A percentile compares a stretch with the other conserved stretches of the same genome.
Conservation (phyloP, 805 yeast genomes). For the Priceomyces melissophilus region DNA sequence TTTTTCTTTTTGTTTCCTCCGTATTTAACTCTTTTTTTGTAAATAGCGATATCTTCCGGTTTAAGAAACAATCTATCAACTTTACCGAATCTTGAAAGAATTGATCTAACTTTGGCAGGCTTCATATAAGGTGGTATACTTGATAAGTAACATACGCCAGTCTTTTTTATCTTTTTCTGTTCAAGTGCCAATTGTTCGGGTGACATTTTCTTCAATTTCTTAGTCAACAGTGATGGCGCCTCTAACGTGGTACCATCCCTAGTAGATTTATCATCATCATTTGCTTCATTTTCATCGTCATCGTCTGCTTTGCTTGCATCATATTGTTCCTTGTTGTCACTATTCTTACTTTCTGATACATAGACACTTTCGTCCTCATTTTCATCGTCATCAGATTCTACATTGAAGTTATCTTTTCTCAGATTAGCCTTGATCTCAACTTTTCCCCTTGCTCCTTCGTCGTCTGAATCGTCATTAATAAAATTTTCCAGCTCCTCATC, state of each 20-base stretch:
- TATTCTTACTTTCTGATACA: conserved; percentile 17
- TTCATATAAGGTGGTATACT: conserved; percentile 96
- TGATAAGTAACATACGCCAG: conserved; percentile 93
- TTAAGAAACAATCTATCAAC: conserved; percentile 83
- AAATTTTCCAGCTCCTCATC: conserved; percentile 11
- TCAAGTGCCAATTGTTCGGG: conserved; percentile 54
- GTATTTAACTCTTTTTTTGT: conserved; percentile 66
- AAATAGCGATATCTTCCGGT: conserved; percentile 70
- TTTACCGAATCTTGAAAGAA: conserved; percentile 77
- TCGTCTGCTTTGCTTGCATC: conserved; percentile 11
- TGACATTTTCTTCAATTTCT: conserved; percentile 52
- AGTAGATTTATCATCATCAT: conserved; percentile 10
- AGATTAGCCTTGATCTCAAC: conserved; percentile 4
- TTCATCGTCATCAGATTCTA: conserved; percentile 7
- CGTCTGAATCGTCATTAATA: conserved; percentile 5
- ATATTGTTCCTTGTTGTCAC: conserved; percentile 10
- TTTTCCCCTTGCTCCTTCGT: conserved; percentile 10
- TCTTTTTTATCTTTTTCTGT: conserved; percentile 54
- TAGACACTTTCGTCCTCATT: conserved; percentile 8
- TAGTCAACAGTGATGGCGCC: conserved; percentile 16
- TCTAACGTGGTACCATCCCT: conserved; percentile 3
- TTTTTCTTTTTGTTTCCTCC: conserved; percentile 91
- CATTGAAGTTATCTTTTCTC: conserved; percentile 10
- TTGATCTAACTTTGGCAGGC: conserved; percentile 83
- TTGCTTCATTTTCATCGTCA: conserved; percentile 4